A percentile compares a stretch with the other conserved stretches of the same genome.
These are phyloP conservation scores for Psilocybe sp. DNA, from an alignment of 768 basidiomycete species.

Conservation along the genomic window DNA sequence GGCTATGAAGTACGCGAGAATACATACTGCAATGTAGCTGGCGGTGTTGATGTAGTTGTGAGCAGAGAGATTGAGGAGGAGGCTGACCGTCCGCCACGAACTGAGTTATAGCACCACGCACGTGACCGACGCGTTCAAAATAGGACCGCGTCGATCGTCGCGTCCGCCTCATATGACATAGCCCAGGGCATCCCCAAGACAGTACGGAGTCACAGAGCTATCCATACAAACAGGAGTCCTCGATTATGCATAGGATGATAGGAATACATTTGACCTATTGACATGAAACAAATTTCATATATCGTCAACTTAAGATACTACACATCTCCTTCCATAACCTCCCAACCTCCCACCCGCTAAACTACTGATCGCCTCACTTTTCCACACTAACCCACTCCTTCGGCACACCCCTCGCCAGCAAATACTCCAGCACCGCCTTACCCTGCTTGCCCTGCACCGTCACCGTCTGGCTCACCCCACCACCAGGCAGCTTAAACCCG, in stretches of 20 bases:
- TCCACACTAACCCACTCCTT: constrained; percentile 64
- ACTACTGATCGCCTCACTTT: constrained; percentile 50
- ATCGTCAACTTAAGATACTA: too few relatives aligned
- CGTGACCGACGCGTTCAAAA: not conserved
- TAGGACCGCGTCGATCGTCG: not conserved
- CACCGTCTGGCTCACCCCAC: constrained; percentile 57
- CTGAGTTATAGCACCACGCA: too few relatives aligned
- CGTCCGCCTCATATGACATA: too few relatives aligned
- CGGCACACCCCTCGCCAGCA: constrained; percentile 71
- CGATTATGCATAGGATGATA: too few relatives aligned
- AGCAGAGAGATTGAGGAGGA: constrained; percentile 18
- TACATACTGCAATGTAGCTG: constrained; percentile 11
- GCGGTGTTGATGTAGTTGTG: constrained; percentile 19
- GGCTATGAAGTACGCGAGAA: constrained; percentile 10
- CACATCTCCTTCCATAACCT: not conserved
- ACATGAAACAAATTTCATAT: too few relatives aligned
- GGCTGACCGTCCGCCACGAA: constrained; percentile 23
- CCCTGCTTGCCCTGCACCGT: constrained; percentile 85
- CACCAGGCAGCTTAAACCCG: constrained; percentile 1
- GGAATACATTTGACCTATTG: too few relatives aligned
- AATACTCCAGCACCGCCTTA: constrained; percentile 60
- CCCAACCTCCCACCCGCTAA: constrained; percentile 45
- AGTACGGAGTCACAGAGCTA: too few relatives aligned
- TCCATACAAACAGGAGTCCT: too few relatives aligned
- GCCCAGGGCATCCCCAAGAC: too few relatives aligned